phyloP scores from a whole-genome alignment of 345 rosid species.

The Firmiana major region DNA sequence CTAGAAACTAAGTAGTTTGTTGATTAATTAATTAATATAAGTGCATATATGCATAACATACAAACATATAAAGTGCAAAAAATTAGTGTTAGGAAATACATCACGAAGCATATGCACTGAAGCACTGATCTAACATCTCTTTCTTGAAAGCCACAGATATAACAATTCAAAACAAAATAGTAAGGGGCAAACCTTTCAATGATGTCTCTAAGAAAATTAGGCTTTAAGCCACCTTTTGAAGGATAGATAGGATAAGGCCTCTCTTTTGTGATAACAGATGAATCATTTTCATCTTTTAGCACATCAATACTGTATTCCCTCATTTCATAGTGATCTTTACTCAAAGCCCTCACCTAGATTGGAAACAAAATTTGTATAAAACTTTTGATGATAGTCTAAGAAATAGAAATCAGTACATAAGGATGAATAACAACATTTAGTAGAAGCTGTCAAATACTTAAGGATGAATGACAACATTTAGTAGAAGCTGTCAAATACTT shows the following conservation, averaged over 20 bases:
- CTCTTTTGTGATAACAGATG: conserved; percentile 45
- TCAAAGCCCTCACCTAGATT: conserved; percentile 56
- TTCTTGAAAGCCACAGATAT: neutral
- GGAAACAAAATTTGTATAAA: conserved; percentile 14
- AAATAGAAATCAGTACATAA: neutral
- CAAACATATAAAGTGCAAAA: neutral
- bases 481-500: neutral
- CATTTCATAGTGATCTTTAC: conserved; percentile 80
- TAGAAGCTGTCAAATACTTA: neutral
- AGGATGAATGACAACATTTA: conserved; percentile 1
- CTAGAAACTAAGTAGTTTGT: neutral
- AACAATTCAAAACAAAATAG: conserved; percentile 7
- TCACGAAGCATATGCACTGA: neutral
- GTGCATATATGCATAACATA: neutral
- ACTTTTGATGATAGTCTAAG: conserved; percentile 8
- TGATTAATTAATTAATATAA: neutral
- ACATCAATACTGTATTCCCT: conserved; percentile 77
- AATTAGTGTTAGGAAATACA: neutral
- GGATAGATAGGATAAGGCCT: conserved; percentile 95
- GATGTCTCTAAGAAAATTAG: conserved; percentile 58
- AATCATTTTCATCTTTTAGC: conserved; percentile 63
- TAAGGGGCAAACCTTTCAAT: conserved; percentile 55
- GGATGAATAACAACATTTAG: neutral
- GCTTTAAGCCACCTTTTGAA: conserved; percentile 79
- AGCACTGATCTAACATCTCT: neutral